Evolutionary conservation across 164 flowering plant species (phyloP), one percentile per base, ranked within the genome.

Genomic region (Protea cynaroides): DNA sequence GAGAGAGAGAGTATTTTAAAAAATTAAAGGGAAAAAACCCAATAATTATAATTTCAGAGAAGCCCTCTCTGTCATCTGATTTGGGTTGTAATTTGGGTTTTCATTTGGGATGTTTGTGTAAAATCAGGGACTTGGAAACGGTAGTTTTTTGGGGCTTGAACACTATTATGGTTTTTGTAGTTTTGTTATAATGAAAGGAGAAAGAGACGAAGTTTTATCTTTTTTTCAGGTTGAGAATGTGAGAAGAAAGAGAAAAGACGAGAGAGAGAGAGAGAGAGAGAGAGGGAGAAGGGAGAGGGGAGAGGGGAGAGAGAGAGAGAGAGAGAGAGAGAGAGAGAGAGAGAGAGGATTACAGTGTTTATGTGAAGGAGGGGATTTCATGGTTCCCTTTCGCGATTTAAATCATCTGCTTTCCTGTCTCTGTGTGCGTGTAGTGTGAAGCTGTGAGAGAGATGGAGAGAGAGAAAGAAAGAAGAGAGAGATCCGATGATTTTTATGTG

Each of bases 351-450:
- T 24, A 61, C 36, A 63, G 53, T 59, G 56, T 13, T 72, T 70
- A 23, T 74, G 78, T 79, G 77, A 72, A 78, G 72, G 59, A 59
- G 74, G 49, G 65, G 72, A 73, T 67, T 65, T 57, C 62, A 74
- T 69, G 64, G 74, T 74, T 80, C 76, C 71, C 64, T 79, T 79
- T 76, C 78, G 68, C 46, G 46, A 8, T 40, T 40, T 40, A 10
- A 40, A 40, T 40, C 17, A 15, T 49, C 52, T 15, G 19, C 52
- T 18, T 49, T 49, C 18, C 19, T 18, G 18, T 49, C 19, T 15
- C 12, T 44, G 49, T 44, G 49, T 44, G 49, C 10, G 49, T 44
- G 17, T 44, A 15, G 17, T 70, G 47, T 29, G 65, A 15, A 44
- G 49, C 49, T 1, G 19, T 15, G 2, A n/a, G 52, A 14, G 34